Conservation (phyloP, 1,139 yeast genomes). For the Kodamaea plutei region DNA sequence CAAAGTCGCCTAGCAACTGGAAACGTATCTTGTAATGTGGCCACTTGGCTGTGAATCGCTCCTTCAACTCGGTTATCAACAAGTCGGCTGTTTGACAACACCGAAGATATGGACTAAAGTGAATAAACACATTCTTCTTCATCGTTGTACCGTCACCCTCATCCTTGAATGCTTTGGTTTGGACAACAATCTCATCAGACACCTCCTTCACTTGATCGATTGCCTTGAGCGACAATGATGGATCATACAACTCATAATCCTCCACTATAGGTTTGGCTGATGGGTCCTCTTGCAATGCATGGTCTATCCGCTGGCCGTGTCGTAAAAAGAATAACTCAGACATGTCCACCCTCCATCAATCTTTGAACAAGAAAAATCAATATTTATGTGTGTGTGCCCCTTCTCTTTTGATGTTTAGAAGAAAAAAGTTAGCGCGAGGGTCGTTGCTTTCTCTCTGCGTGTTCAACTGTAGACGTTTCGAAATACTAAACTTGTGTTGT, state of each 20-base stretch:
- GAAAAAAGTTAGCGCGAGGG: too few species aligned
- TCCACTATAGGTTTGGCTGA: constrained; percentile 25
- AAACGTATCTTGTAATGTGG: constrained; percentile 36
- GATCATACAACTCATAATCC: constrained; percentile 37
- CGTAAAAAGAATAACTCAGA: constrained; percentile 44
- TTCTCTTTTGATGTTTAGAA: too few species aligned
- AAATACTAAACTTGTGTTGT: too few species aligned
- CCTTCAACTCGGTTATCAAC: constrained; percentile 29
- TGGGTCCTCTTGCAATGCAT: constrained; percentile 26
- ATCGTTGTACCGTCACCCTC: constrained; percentile 10
- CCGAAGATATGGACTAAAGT: constrained; percentile 43
- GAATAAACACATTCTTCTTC: constrained; percentile 38
- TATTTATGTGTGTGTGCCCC: too few species aligned
- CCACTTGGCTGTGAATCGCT: constrained; percentile 18
- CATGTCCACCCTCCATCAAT: constrained; percentile 21
- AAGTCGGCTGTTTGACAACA: constrained; percentile 46
- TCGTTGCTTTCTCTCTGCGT: too few species aligned
- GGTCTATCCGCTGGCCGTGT: constrained; percentile 45
- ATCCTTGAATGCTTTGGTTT: constrained; percentile 24
- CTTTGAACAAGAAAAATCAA: too few species aligned
- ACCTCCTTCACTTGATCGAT: constrained; percentile 26
- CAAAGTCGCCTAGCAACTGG: constrained; percentile 45
- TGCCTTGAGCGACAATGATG: constrained; percentile 33
- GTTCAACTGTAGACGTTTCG: too few species aligned
- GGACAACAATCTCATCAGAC: constrained; percentile 26